Conservation (phyloP, 108 stramenopile genomes). For the Conticribra guillardii region DNA sequence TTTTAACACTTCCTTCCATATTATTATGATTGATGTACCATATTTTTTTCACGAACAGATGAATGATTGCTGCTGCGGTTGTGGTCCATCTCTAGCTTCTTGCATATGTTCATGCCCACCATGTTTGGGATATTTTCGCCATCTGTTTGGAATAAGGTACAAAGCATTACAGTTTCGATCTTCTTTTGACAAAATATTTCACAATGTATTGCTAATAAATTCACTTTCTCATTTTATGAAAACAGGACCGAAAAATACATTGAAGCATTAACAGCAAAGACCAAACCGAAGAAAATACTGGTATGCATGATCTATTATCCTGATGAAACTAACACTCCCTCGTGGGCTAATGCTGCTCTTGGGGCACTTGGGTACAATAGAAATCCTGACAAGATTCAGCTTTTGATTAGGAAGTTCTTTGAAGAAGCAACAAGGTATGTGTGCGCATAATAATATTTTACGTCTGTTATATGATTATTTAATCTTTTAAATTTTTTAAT, state of each 20-base stretch:
- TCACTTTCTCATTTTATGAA: too few relatives aligned
- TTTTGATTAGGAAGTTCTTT: slow-evolving; percentile 72
- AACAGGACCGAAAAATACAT: slow-evolving; percentile 71
- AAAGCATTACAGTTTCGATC: not conserved
- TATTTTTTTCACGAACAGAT: slow-evolving; percentile 22
- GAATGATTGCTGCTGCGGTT: slow-evolving; percentile 81
- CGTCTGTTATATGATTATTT: not conserved
- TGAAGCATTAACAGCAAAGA: slow-evolving; percentile 65
- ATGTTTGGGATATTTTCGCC: slow-evolving; percentile 83
- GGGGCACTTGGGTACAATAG: slow-evolving; percentile 76
- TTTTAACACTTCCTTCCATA: too few relatives aligned
- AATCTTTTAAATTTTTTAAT: too few relatives aligned
- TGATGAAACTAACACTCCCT: slow-evolving; percentile 70
- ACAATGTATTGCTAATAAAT: too few relatives aligned
- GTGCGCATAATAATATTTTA: not conserved
- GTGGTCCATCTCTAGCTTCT: slow-evolving; percentile 66
- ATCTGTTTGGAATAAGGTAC: slow-evolving; percentile 81
- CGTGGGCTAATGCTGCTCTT: slow-evolving; percentile 87
- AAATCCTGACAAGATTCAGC: slow-evolving; percentile 73
- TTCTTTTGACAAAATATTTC: not conserved
- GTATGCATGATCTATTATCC: slow-evolving; percentile 93
- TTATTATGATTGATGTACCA: too few relatives aligned
- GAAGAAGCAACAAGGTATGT: slow-evolving; percentile 66
- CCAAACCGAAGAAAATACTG: slow-evolving; percentile 79
- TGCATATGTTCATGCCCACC: slow-evolving; percentile 51